Percentiles rank a stretch among this genome's conserved stretches.
These are phyloP conservation scores for Hyparrhenia diplandra DNA, from an alignment of 176 grass and related monocot genomes.

Conservation along the genomic window DNA sequence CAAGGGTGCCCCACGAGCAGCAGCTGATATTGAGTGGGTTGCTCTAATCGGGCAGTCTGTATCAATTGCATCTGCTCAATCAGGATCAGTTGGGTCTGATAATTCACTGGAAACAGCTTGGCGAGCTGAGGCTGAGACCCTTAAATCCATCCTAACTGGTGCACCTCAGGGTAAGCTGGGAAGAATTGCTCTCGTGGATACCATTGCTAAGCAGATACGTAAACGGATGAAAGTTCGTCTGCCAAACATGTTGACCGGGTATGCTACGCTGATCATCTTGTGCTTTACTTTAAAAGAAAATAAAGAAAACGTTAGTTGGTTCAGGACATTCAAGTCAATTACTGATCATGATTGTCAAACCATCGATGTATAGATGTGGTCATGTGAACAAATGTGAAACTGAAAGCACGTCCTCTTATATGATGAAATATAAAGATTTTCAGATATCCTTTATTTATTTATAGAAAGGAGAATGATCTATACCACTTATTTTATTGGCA, in stretches of 20 bases:
- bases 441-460: background rate
- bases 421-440: background rate
- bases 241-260: slow-evolving; percentile 74
- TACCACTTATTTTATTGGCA: background rate
- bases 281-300: background rate
- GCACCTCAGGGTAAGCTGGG: slow-evolving; percentile 74
- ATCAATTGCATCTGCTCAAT: slow-evolving; percentile 73
- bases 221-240: slow-evolving; percentile 87
- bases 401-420: background rate
- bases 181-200: slow-evolving; percentile 83
- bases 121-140: slow-evolving; percentile 77
- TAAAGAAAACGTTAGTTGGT: background rate
- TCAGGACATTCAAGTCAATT: background rate
- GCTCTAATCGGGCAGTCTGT: slow-evolving; percentile 91
- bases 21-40: slow-evolving; percentile 76
- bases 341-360: background rate
- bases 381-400: background rate
- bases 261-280: background rate
- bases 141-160: slow-evolving; percentile 75
- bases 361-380: background rate
- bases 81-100: slow-evolving; percentile 80
- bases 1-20: slow-evolving; percentile 62
- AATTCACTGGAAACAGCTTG: slow-evolving; percentile 94
- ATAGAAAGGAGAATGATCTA: background rate
- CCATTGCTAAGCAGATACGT: slow-evolving; percentile 85